Base-by-base conservation (phyloP, 2,329 filamentous ascomycete genomes). In the Botrytis paeoniae region DNA sequence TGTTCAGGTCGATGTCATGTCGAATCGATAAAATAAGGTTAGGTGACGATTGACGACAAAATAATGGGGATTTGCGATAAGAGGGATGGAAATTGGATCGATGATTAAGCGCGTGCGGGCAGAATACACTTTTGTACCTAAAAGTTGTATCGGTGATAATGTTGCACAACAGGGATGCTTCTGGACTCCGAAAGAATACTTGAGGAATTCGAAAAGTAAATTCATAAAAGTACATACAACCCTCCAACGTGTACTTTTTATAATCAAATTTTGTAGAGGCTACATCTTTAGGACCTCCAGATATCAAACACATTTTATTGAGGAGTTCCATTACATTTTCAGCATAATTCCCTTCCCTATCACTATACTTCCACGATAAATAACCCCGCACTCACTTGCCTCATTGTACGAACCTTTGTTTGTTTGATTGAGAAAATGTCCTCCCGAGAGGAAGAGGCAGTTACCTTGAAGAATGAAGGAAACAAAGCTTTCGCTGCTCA, bases 401-500 rank as follows among this genome's bases (percentile, higher is more conserved):
- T 57, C 51, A 29, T 35, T 66, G 51, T n/a, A 62, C 57, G 64
- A 45, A 35, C 43, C 60, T 70, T 70, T 41, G 54, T 29, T 51
- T 57, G 51, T 29, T 54, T n/a, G 51, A 62, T 39, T 54, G 51
- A n/a, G 32, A 59, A 75, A 73, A 80, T 80, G 79, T 68, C 76
- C 41, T 74, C 78, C 37, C 41, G 75, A 37, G 78, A 84, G 79
- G 90, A 93, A 82, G 89, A 93, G 82, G 95, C 95, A 70, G 88
- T 90, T 78, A 92, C 91, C 81, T 86, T 97, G 78, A 99, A 99
- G 86, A 92, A 97, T 83, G 89, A 97, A 83, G 96, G 96, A 82
- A 99, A 99, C 84, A 93, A 95, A 80, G 94, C 94, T 70, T 98
- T 98, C 84, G 89, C 91, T 73, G 86, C 90, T 45, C 94, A 97